Evolutionary conservation across 306 rosid genomes (phyloP).

Genomic region (Delonix regia): DNA sequence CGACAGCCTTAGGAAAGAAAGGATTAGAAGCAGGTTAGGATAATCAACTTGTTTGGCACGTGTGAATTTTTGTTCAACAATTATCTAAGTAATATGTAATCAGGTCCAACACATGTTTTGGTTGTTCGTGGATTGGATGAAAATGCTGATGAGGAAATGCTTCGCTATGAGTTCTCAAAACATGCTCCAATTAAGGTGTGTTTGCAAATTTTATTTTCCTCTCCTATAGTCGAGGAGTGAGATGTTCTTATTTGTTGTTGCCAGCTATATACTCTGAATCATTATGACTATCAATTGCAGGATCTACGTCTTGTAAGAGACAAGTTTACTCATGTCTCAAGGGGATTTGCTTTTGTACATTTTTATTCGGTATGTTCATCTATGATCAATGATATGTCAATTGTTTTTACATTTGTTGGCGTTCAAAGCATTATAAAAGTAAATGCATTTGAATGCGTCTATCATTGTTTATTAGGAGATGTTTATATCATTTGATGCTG

Average conservation of each 20-base stretch:
- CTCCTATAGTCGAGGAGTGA: background rate
- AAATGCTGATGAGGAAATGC: conserved; percentile 98
- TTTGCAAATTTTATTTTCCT: conserved; percentile 21
- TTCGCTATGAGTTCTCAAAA: conserved; percentile 96
- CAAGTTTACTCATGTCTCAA: conserved; percentile 95
- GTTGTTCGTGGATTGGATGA: conserved; percentile 99
- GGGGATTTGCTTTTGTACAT: conserved; percentile 98
- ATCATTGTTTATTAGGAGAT: background rate
- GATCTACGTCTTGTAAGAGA: conserved; percentile 98
- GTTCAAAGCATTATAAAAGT: background rate
- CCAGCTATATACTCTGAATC: conserved; percentile 27
- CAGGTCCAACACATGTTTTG: conserved; percentile 99
- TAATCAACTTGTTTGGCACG: conserved; percentile 27
- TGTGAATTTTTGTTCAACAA: background rate
- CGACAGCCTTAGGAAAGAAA: conserved; percentile 66
- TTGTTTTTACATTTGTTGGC: conserved; percentile 24
- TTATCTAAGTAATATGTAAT: conserved; percentile 33
- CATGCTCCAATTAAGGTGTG: conserved; percentile 95
- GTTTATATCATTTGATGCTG: background rate
- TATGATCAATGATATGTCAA: conserved; percentile 22
- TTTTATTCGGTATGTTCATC: conserved; percentile 80
- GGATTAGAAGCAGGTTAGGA: conserved; percentile 88
- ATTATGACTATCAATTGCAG: conserved; percentile 53
- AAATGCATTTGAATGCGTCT: background rate
- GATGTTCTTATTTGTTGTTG: conserved; percentile 32